Evolutionary conservation across 2,329 filamentous ascomycete genomes (phyloP).

Genomic region (Fusarium fujikuroi): DNA sequence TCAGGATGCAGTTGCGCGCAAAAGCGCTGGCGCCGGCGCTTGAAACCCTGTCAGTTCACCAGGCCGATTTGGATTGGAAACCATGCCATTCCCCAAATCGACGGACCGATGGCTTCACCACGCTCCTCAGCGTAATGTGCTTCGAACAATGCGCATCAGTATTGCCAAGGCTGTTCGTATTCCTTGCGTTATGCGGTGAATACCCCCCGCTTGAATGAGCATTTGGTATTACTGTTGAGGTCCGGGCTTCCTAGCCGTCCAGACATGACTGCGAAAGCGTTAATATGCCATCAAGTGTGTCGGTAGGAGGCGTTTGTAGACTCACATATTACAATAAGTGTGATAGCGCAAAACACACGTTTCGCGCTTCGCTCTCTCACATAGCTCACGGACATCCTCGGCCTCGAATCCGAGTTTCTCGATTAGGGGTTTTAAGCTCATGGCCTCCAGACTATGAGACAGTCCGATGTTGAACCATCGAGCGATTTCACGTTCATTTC

Average conservation of each 20-base stretch:
- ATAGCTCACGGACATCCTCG: slow-evolving; percentile 71
- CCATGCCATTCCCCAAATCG: slow-evolving; percentile 1
- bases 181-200: neutral
- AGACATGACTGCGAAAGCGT: slow-evolving; percentile 38
- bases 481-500: slow-evolving; percentile 74
- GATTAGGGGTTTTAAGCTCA: slow-evolving; percentile 79
- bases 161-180: neutral
- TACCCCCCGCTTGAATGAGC: neutral
- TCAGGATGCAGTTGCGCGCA: slow-evolving; percentile 16
- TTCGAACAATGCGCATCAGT: neutral
- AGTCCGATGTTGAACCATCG: slow-evolving; percentile 87
- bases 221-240: slow-evolving; percentile 33
- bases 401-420: slow-evolving; percentile 57
- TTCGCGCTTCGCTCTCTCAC: slow-evolving; percentile 72
- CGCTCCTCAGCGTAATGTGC: neutral
- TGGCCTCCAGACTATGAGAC: slow-evolving; percentile 75
- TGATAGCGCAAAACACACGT: slow-evolving; percentile 75
- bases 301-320: slow-evolving; percentile 39
- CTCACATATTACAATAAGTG: slow-evolving; percentile 82
- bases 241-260: slow-evolving; percentile 43
- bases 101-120: neutral
- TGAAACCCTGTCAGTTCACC: slow-evolving; percentile 8
- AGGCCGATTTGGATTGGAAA: slow-evolving; percentile 1
- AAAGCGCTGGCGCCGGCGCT: slow-evolving; percentile 8
- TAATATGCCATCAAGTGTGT: neutral